Base-by-base conservation (phyloP, 1,139 yeast genomes). In the Hansenula sp. region DNA sequence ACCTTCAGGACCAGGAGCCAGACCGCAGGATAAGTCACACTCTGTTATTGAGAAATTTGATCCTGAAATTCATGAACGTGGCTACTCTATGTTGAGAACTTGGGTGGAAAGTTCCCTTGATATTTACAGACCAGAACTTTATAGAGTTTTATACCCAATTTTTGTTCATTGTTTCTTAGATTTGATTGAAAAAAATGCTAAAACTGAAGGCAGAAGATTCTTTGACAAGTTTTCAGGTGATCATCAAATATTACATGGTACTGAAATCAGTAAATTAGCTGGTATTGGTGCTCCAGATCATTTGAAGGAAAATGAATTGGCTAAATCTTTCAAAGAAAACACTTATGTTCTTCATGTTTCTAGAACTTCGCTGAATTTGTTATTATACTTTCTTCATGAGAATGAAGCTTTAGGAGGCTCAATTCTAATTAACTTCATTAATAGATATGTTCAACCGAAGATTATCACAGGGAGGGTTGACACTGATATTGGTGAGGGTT, bases 81-180 rank as follows among this genome's bases (percentile, higher is more conserved):
- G 96, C 0, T 94, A 90, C 64, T 71, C 83, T 18, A 75, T 88
- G 62, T 75, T 91, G 50, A 77, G 88, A 51, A 82, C 82, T 47
- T 94, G 98, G 98, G 88, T 88, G 31, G 96, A 90, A 54, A 77
- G 90, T 27, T 90, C 97, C 0, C 73, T 93, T 57, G 99, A 93
- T 62, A 76, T 93, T 66, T 93, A 94, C 66, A 86, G 85, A 63
- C 93, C 96, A 12, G 98, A 93, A 63, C 72, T 93, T 49, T 76
- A 86, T 44, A 77, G 95, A 51, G 76, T 91, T 34, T 70, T 93
- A 54, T 93, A 85, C 62, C 99, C 99, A 3, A 75, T 93, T 28
- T 93, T 91, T 66, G 85, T 93, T 40, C 96, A 93, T 65, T 79
- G 91, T 56, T 93, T 81, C 60, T 71, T 93, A 52, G 94, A 89